Evolutionary conservation across 2,329 filamentous ascomycete species (phyloP).

Genomic region (Didymosphaeria variabile): DNA sequence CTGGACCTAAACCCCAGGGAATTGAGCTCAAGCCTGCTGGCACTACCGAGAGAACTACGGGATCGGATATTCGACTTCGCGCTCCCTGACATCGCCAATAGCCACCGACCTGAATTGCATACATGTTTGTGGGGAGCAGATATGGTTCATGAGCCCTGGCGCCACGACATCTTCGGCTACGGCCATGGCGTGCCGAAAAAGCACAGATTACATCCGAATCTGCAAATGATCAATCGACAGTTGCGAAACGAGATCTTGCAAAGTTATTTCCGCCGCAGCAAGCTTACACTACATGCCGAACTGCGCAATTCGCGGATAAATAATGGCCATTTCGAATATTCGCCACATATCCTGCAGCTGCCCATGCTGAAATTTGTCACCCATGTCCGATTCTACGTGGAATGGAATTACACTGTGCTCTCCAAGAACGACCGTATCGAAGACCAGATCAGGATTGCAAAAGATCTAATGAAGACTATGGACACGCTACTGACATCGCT

Average conservation of each 20-base stretch:
- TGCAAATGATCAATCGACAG: slow-evolving; percentile 44
- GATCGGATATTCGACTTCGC: slow-evolving; percentile 39
- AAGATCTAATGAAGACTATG: slow-evolving; percentile 42
- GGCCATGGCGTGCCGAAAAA: slow-evolving; percentile 32
- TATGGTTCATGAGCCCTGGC: slow-evolving; percentile 47
- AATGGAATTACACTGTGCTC: slow-evolving; percentile 46
- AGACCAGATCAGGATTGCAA: slow-evolving; percentile 44
- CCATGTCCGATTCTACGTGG: slow-evolving; percentile 45
- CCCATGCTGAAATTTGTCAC: slow-evolving; percentile 40
- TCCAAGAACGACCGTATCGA: slow-evolving; percentile 32
- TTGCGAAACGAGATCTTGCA: slow-evolving; percentile 40
- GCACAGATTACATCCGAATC: slow-evolving; percentile 30
- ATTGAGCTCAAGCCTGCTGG: slow-evolving; percentile 42
- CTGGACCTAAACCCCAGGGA: slow-evolving; percentile 46
- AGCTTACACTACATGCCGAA: slow-evolving; percentile 46
- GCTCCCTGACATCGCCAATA: slow-evolving; percentile 27
- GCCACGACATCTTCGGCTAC: slow-evolving; percentile 46
- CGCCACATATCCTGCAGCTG: slow-evolving; percentile 43
- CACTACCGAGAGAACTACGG: slow-evolving; percentile 42
- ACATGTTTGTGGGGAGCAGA: slow-evolving; percentile 48
- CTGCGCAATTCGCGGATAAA: slow-evolving; percentile 40
- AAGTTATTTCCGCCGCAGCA: slow-evolving; percentile 39
- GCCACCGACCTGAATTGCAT: slow-evolving; percentile 40
- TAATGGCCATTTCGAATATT: slow-evolving; percentile 45
- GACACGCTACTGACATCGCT: slow-evolving; percentile 38